Conservation (phyloP, 2,329 filamentous ascomycete species). For the Nannizzia gypsea region DNA sequence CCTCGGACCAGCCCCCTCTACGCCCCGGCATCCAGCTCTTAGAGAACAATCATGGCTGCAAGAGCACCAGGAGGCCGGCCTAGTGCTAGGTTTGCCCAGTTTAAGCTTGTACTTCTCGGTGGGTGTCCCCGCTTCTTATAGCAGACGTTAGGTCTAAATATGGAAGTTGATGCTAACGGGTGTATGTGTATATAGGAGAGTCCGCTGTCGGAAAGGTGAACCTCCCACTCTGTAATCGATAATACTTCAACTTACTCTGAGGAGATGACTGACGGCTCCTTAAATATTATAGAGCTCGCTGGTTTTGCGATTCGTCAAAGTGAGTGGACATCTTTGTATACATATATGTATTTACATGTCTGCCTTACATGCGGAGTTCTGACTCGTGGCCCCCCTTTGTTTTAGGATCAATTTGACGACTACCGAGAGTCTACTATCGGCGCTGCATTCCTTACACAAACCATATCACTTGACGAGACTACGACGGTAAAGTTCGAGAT, state of each 20-base stretch:
- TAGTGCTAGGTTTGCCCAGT: conserved; percentile 84
- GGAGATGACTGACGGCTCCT: conserved; percentile 19
- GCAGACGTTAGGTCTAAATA: conserved; percentile 14
- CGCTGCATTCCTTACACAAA: conserved; percentile 97
- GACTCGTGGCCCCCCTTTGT: neutral
- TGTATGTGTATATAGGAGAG: conserved; percentile 56
- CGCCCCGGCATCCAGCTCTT: neutral
- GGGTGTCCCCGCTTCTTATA: conserved; percentile 31
- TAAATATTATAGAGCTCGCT: conserved; percentile 75
- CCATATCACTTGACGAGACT: conserved; percentile 92
- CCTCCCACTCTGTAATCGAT: conserved; percentile 6
- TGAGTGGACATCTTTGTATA: conserved; percentile 33
- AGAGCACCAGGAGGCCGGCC: conserved; percentile 59
- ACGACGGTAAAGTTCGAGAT: conserved; percentile 99
- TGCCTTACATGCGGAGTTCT: neutral
- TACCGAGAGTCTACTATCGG: conserved; percentile 97
- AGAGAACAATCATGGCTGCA: conserved; percentile 58
- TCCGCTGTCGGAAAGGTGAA: conserved; percentile 94
- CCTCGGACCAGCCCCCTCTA: neutral
- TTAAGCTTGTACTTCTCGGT: conserved; percentile 97
- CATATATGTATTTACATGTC: neutral
- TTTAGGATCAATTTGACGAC: conserved; percentile 94
- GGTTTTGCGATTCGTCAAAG: conserved; percentile 96
- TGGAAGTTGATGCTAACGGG: neutral
- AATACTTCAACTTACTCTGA: conserved; percentile 2